These are phyloP conservation scores for Paraphoma sp. DNA, from an alignment of 2,329 filamentous ascomycete genomes.

Conservation along the genomic window DNA sequence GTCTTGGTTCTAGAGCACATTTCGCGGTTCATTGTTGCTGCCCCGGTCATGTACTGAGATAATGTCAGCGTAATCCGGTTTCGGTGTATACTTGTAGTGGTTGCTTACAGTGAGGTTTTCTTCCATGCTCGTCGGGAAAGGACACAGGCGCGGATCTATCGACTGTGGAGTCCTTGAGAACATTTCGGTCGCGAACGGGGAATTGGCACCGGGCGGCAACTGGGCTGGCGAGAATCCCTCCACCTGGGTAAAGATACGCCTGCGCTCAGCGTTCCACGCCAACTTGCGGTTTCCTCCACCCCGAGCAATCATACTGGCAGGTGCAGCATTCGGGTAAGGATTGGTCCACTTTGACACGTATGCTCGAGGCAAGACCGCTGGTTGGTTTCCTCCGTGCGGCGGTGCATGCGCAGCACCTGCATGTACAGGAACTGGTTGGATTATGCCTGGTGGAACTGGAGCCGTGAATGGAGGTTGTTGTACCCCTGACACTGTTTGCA, in stretches of 20 bases:
- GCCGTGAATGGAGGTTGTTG: no score
- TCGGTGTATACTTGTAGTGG: neutral
- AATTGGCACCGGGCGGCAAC: conserved; percentile 1
- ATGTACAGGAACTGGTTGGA: no score
- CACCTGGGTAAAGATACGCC: conserved; percentile 4
- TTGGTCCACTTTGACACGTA: neutral
- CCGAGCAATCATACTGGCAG: neutral
- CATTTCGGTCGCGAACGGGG: conserved; percentile 1
- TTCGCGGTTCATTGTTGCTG: conserved; percentile 5
- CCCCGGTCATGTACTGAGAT: conserved; percentile 2
- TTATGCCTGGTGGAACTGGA: no score
- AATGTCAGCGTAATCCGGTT: neutral
- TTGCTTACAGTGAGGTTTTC: conserved; percentile 7
- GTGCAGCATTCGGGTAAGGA: neutral
- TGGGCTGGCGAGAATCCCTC: neutral
- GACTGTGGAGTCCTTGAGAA: conserved; percentile 10
- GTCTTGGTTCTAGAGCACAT: conserved; percentile 2
- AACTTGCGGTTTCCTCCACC: neutral
- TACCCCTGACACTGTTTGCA: no score
- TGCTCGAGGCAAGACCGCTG: no score
- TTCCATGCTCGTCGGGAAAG: conserved; percentile 7
- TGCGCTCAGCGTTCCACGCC: conserved; percentile 7
- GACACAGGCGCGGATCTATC: conserved; percentile 5
- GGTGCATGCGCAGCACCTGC: no score
- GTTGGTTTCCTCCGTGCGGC: no score